Evolutionary conservation across 371 early-diverging fungal species (phyloP), one percentile per base, ranked within the genome.

Genomic region (Mortierella sp.): DNA sequence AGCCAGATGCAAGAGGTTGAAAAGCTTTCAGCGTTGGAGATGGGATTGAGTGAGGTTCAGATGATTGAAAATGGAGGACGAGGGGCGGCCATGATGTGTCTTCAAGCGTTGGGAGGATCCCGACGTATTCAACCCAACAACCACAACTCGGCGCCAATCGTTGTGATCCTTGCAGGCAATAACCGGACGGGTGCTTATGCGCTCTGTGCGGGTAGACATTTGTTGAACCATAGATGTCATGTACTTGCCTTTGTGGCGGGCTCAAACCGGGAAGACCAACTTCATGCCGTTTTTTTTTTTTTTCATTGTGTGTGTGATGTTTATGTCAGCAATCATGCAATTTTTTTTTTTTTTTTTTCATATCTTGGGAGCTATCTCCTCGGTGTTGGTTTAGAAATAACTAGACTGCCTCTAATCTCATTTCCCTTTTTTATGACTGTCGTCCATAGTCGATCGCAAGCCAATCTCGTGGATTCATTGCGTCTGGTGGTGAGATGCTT

Each of bases 51-150:
- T 62, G 87, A 90, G 21, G 87, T 87, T 45, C 92, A 91, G 67
- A 85, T 93, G 85, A 84, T 93, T 52, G 95, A 94, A 73, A 94
- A 94, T 80, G 94, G 90, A 12, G 96, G 94, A 1, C 84, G 93
- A 23, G 88, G 93, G n/a, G 83, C 88, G 3, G 87, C 92, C 25
- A 84, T 89, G 84, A 74, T 93, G 81, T 87, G 85, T 30, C 76
- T 93, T 28, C 90, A 92, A 60, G 85, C 87, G 18, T 67, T 93
- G 6, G 91, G 93, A 45, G 94, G 94, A 25, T 85, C 88, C 7
- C 83, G 91, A 47, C 85, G 95, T 15, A 87, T 90, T 65, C 85
- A 87, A 21, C 85, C 87, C 7, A 84, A 85, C 26, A 91, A 90
- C 67, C 93, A 92, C 70, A 93, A 93, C 81, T 83, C 88, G 1